Evolutionary conservation across 2,329 filamentous ascomycete species (phyloP).

Genomic region (Cordyceps fumosorosea): DNA sequence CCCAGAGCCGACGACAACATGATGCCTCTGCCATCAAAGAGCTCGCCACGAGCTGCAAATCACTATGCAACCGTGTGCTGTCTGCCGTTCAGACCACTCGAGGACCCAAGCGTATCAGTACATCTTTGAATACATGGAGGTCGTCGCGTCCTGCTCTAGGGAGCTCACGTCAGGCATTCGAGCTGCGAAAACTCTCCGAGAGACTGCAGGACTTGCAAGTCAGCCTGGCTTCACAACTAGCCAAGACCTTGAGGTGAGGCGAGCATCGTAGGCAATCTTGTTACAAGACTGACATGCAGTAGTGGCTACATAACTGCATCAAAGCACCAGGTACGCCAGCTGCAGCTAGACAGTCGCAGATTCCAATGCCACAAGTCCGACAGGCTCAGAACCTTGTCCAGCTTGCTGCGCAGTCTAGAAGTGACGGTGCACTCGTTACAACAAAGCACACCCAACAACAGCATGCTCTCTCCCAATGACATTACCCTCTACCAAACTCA

Average conservation of each 20-base stretch:
- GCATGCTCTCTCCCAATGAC: background rate
- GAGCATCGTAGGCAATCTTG: background rate
- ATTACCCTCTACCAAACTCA: background rate
- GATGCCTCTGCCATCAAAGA: background rate
- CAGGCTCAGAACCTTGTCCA: background rate
- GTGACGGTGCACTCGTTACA: background rate
- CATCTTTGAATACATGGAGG: background rate
- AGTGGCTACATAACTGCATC: background rate
- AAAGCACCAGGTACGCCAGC: background rate
- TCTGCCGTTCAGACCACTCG: background rate
- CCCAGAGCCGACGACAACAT: background rate
- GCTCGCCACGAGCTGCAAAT: background rate
- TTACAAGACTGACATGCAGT: background rate
- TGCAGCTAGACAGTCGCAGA: slow-evolving; percentile 2
- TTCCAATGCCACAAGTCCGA: background rate
- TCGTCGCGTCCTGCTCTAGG: background rate
- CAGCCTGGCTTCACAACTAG: background rate
- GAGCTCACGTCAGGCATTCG: background rate
- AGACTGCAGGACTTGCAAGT: slow-evolving; percentile 1
- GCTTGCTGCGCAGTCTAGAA: background rate
- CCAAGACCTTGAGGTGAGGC: background rate
- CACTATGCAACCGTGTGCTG: background rate
- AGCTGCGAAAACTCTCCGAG: background rate
- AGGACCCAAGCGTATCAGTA: background rate
- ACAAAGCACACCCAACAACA: background rate